Evolutionary conservation across 441 rosid genomes (phyloP).

Genomic region (Metrosideros polymorpha): DNA sequence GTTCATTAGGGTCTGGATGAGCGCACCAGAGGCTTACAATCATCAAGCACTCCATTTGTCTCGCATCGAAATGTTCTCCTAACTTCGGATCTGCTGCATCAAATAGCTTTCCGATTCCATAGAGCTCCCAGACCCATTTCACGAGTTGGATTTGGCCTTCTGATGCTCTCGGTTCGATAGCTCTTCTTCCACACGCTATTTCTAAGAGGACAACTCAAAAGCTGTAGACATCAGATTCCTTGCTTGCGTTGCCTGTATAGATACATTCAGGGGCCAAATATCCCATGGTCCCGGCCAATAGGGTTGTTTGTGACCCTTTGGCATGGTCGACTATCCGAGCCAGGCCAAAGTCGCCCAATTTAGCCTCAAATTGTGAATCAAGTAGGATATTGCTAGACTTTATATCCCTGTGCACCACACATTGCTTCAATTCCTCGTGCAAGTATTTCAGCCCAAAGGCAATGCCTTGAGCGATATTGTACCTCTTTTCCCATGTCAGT

Average conservation of each 20-base stretch:
- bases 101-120: neutral
- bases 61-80: neutral
- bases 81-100: neutral
- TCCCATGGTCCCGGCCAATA: neutral
- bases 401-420: conserved; percentile 7
- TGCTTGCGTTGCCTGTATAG: neutral
- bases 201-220: neutral
- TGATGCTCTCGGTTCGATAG: neutral
- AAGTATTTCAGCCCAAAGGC: conserved; percentile 17
- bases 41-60: too few relatives aligned
- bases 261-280: neutral
- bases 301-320: neutral
- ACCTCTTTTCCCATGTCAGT: conserved; percentile 15
- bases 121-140: neutral
- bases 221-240: neutral
- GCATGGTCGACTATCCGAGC: conserved; percentile 3
- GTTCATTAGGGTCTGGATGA: neutral
- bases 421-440: conserved; percentile 5
- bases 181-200: neutral
- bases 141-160: neutral
- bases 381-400: conserved; percentile 5
- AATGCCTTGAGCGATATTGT: conserved; percentile 12
- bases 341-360: conserved; percentile 12
- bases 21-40: neutral
- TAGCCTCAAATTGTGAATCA: neutral